Evolutionary conservation across 2,329 filamentous ascomycete species (phyloP).

Genomic region (Metarhizium humberi): DNA sequence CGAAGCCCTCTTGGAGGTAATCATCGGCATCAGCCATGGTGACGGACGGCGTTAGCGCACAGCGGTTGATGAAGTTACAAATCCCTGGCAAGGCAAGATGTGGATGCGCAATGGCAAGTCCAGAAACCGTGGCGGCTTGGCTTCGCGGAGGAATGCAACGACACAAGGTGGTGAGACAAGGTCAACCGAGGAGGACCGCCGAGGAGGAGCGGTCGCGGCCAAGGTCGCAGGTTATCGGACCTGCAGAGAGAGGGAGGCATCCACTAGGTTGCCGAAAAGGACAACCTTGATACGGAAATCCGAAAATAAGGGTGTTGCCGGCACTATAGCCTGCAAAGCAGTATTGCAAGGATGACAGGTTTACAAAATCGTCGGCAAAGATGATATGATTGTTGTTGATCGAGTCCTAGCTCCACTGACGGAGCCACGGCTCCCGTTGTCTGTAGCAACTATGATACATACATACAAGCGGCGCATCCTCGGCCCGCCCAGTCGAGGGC

Average conservation of each 20-base stretch:
- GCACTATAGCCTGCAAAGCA: background rate
- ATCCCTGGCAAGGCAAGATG: background rate
- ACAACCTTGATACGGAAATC: background rate
- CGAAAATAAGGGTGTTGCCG: background rate
- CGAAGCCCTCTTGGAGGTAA: slow-evolving; percentile 82
- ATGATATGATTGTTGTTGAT: slow-evolving; percentile 7
- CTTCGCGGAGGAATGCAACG: background rate
- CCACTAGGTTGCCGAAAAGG: slow-evolving; percentile 5
- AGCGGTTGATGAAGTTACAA: background rate
- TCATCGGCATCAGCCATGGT: slow-evolving; percentile 61
- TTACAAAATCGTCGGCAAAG: background rate
- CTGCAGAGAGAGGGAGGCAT: slow-evolving; percentile 2
- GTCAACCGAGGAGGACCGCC: background rate
- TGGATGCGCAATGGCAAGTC: background rate
- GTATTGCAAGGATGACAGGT: slow-evolving; percentile 6
- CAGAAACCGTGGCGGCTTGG: background rate
- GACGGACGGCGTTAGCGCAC: slow-evolving; percentile 3
- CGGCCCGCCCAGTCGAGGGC: too few species aligned
- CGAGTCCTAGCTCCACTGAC: slow-evolving; percentile 17
- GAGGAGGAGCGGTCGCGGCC: slow-evolving; percentile 4
- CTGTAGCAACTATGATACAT: slow-evolving; percentile 26
- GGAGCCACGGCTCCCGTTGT: slow-evolving; percentile 25
- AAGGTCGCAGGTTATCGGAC: slow-evolving; percentile 1
- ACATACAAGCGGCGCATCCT: background rate
- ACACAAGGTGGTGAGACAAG: slow-evolving; percentile 5